A percentile compares a stretch with the other conserved stretches of the same genome.
Conservation (phyloP, 106 monocot genomes). For the Agapanthus africanus region DNA sequence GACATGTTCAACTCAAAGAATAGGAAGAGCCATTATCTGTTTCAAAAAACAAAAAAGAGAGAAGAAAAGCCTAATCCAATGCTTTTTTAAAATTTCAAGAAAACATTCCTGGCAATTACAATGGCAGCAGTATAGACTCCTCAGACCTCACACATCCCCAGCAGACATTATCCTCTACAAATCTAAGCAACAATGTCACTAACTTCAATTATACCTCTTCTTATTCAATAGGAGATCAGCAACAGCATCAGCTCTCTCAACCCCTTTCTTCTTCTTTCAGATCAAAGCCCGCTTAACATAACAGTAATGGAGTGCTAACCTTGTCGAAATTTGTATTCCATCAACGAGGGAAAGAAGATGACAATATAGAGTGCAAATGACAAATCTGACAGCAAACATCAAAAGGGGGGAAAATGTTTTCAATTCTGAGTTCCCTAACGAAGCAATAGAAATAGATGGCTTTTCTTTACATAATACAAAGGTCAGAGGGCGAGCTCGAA, state of each 20-base stretch:
- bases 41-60: no score
- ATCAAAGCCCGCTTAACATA: conserved; percentile 31
- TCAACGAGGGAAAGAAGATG: neutral
- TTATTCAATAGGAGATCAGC: neutral
- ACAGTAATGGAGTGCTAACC: conserved; percentile 22
- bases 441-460: neutral
- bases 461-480: neutral
- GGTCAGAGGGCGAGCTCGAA: neutral
- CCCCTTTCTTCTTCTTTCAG: conserved; percentile 13
- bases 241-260: neutral
- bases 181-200: neutral
- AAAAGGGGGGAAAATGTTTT: neutral
- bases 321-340: neutral
- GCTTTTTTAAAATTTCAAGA: no score
- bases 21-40: no score
- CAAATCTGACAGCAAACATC: neutral
- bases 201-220: neutral
- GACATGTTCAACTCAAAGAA: no score
- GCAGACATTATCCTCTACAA: neutral
- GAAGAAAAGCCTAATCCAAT: neutral
- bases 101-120: neutral
- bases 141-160: neutral
- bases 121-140: neutral
- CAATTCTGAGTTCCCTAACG: neutral
- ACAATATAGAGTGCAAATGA: neutral